Percentiles rank a stretch among this genome's conserved stretches.
Evolutionary conservation across 225 moss, liverwort and hornwort species (phyloP).

Genomic region (Takakia lepidozioides): DNA sequence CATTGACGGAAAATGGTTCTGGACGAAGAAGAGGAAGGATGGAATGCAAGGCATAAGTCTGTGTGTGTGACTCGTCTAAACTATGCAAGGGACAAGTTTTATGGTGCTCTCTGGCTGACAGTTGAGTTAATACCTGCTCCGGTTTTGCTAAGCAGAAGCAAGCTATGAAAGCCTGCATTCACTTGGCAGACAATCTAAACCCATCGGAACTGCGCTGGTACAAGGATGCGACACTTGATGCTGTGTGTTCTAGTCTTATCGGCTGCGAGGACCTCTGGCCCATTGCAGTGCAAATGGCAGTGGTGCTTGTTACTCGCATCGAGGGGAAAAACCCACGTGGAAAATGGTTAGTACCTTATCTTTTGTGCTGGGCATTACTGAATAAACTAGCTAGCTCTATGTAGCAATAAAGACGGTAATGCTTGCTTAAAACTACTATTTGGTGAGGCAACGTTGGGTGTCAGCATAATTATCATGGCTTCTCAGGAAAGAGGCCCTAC

Average conservation of each 20-base stretch:
- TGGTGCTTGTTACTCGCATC: constrained; percentile 55
- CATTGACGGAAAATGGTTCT: too few species aligned
- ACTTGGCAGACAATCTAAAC: constrained; percentile 60
- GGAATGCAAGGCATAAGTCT: too few species aligned
- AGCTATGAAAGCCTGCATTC: constrained; percentile 68
- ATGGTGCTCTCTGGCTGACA: too few species aligned
- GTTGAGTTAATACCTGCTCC: too few species aligned
- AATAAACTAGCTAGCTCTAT: too few species aligned
- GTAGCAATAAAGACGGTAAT: too few species aligned
- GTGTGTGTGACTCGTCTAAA: too few species aligned
- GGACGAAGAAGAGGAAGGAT: too few species aligned
- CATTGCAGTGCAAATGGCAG: constrained; percentile 79
- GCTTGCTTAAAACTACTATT: neutral
- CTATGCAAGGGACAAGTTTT: too few species aligned
- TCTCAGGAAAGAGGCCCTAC: too few species aligned
- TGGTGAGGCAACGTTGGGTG: neutral
- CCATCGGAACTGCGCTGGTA: constrained; percentile 59
- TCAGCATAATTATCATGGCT: neutral
- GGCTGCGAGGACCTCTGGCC: constrained; percentile 82
- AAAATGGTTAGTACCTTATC: constrained; percentile 43
- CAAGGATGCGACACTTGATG: constrained; percentile 75
- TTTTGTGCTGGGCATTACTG: too few species aligned
- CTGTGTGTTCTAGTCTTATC: constrained; percentile 60
- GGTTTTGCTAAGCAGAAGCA: constrained; percentile 51
- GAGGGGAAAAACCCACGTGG: constrained; percentile 73